Percentiles rank a stretch among this genome's conserved stretches.
These are phyloP conservation scores for Boletellus dicymbophilus DNA, from an alignment of 1,284 basidiomycete species.

Conservation along the genomic window DNA sequence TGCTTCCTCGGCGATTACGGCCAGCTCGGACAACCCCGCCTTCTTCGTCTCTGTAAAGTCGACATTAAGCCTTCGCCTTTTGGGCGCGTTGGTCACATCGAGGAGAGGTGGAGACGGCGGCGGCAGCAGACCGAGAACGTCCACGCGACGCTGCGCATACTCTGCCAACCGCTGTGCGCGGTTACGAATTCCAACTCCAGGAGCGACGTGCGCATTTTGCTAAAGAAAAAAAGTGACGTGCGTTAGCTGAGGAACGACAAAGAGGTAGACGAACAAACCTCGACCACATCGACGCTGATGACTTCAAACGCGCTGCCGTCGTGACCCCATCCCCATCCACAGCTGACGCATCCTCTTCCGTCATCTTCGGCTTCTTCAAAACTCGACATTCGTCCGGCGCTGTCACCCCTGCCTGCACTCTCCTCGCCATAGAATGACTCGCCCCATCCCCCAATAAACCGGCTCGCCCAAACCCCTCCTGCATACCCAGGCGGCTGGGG, in stretches of 20 bases:
- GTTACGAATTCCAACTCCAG: slow-evolving; percentile 55
- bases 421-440: slow-evolving; percentile 38
- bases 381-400: slow-evolving; percentile 25
- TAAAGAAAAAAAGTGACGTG: slow-evolving; percentile 32
- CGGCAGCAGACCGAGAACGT: slow-evolving; percentile 46
- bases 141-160: slow-evolving; percentile 59
- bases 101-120: slow-evolving; percentile 28
- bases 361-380: slow-evolving; percentile 58
- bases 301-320: slow-evolving; percentile 76
- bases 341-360: slow-evolving; percentile 61
- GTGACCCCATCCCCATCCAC: slow-evolving; percentile 73
- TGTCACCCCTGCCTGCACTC: slow-evolving; percentile 25
- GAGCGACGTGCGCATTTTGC: slow-evolving; percentile 46
- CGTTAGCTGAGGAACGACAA: slow-evolving; percentile 3
- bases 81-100: slow-evolving; percentile 35
- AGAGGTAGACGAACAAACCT: slow-evolving; percentile 43
- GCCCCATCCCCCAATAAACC: slow-evolving; percentile 52
- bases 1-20: slow-evolving; percentile 32
- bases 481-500: slow-evolving; percentile 30
- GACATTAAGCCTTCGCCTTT: slow-evolving; percentile 23
- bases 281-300: slow-evolving; percentile 57
- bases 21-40: slow-evolving; percentile 18
- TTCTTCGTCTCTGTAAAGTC: slow-evolving; percentile 28
- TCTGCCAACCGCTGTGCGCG: slow-evolving; percentile 66
- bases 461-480: slow-evolving; percentile 45